Evolutionary conservation across 495 filamentous ascomycete genomes (phyloP), one percentile per base, ranked within the genome.

Genomic region (Cercophora scortea): DNA sequence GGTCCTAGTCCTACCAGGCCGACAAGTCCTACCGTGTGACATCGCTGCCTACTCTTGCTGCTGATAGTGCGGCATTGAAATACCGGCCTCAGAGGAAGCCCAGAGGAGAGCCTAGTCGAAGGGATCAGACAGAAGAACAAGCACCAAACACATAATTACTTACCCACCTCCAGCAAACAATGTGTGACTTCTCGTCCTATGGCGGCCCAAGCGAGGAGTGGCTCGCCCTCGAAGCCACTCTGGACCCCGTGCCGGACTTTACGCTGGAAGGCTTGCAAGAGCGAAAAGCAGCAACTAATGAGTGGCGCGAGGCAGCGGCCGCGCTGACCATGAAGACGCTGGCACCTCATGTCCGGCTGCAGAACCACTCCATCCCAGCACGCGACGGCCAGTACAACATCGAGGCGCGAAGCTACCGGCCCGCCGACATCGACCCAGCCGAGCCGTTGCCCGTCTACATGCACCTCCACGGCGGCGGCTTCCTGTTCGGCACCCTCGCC

Each of bases 401-500:
- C n/a, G 65, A 71, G 51, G 64, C 67, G 15, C 70, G 76, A 34
- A 72, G 52, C 34, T 78, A 79, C 53, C 72, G 71, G 7, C 71
- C 73, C 15, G 50, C 68, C 2, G 19, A 74, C 55, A 54, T 75
- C 16, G 70, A 75, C 51, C 69, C 71, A 13, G 71, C 71, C 39
- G 71, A 72, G 12, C 76, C 66, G 33, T 49, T 77, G 6, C 76
- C 77, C 0, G 61, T 73, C 15, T 76, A 74, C 47, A 53, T 79
- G 34, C 69, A 78, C 54, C 64, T 74, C 36, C 76, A 80, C 56
- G 76, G 76, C 9, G 76, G 78, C 11, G 78, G 76, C 1, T 78
- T 70, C 38, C 48, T 78, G n/a, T 68, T 70, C 25, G 76, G 76
- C 25, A 68, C 62, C 0, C 58, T 77, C 6, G 50, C 60, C 15